Percentiles rank a stretch among this genome's conserved stretches.
Conservation (phyloP, 2,329 filamentous ascomycete species). For the Hymenoscyphus scutula region DNA sequence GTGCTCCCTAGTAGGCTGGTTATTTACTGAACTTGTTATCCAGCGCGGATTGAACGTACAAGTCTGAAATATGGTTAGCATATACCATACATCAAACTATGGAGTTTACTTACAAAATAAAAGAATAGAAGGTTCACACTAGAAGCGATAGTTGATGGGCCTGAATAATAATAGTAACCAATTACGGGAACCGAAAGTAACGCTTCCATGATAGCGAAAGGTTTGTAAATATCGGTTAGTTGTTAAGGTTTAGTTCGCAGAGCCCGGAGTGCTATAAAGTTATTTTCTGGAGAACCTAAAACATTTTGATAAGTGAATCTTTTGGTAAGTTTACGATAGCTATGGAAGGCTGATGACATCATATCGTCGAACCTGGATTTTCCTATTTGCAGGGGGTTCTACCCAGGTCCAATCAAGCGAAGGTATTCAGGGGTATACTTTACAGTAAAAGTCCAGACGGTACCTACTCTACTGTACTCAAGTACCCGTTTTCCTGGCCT, state of each 20-base stretch:
- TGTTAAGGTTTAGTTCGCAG: background rate
- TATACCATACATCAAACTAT: background rate
- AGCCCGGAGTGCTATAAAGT: too few species aligned
- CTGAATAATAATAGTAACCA: conserved; percentile 65
- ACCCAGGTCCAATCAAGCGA: background rate
- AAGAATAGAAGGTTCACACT: conserved; percentile 86
- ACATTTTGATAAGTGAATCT: background rate
- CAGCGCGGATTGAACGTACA: conserved; percentile 43
- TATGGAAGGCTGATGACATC: background rate
- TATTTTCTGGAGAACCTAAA: background rate
- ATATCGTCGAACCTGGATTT: background rate
- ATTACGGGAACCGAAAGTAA: conserved; percentile 71
- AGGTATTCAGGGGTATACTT: background rate
- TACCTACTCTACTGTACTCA: too few species aligned
- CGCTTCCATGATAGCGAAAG: conserved; percentile 51
- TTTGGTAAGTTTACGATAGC: background rate
- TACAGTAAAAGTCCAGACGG: too few species aligned
- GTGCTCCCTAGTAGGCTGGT: conserved; percentile 53
- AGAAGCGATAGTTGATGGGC: conserved; percentile 68
- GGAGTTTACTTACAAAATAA: conserved; percentile 67
- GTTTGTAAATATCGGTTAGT: background rate
- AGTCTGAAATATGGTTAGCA: conserved; percentile 48
- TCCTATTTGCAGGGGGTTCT: background rate
- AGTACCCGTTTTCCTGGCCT: too few species aligned
- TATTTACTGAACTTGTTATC: background rate